Base-by-base conservation (phyloP, 2,329 filamentous ascomycete species). In the Botryosphaeria dothidea region DNA sequence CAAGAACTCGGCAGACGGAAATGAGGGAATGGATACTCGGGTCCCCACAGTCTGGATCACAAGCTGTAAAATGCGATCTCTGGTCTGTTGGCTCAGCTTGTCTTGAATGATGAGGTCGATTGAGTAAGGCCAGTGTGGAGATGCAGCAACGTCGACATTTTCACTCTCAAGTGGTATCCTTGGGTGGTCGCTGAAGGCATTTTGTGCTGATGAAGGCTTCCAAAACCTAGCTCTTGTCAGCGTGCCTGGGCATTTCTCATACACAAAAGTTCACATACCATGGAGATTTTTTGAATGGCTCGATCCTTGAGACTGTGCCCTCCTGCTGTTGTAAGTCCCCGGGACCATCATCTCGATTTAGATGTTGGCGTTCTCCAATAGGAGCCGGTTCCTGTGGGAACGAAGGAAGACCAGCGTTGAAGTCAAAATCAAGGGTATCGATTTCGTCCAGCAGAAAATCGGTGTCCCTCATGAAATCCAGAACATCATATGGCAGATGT, bases 31-130 rank as follows among this genome's bases (percentile, higher is more conserved):
- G 0, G 69, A 68, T 0, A 75, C 66, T 9, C 71, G 70, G 29
- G 70, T 70, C 23, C 68, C 69, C 0, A 73, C 72, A 0, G 73
- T 74, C 56, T 72, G 74, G 1, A 69, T 67, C 1, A 75, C 71
- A 3, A 75, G 67, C 21, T 74, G 71, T 36, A 75, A 70, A n/a
- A 75, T 72, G 1, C 69, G 69, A 61, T 75, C 73, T 1, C 73
- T 70, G 23, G 68, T 67, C 52, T 66, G 66, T 25, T 66, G 56
- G 3, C 67, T 68, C 1, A 75, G 65, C 2, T 64, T 65, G 23
- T 71, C 72, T 17, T 70, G 67, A 23, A 75, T 71, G 1, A 64
- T 45, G 4, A 75, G 56, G n/a, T 70, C 67, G 0, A 71, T 68
- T 3, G 73, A 54, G 43, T 70, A 68, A 1, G 72, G 71, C 54